Evolutionary conservation across 148 eudicot genomes (phyloP).

Genomic region (Rhododendron molle): DNA sequence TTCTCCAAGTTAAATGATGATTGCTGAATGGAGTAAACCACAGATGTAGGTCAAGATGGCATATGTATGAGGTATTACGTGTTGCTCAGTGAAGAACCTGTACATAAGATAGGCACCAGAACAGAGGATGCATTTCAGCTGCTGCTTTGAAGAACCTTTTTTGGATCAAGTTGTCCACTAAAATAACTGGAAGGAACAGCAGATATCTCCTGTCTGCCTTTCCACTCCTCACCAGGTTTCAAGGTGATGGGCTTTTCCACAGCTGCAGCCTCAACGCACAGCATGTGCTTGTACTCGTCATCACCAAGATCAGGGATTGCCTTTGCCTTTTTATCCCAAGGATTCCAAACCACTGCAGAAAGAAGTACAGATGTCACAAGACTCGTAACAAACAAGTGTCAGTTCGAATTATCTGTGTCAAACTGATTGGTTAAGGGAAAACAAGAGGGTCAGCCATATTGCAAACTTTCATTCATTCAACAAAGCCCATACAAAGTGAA

Average conservation of each 20-base stretch:
- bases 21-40: slow-evolving; percentile 1
- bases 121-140: slow-evolving; percentile 19
- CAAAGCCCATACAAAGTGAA: neutral
- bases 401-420: neutral
- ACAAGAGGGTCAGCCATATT: neutral
- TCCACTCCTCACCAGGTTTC: slow-evolving; percentile 92
- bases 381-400: neutral
- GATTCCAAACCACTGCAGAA: slow-evolving; percentile 83
- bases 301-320: slow-evolving; percentile 79
- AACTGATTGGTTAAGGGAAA: neutral
- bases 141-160: slow-evolving; percentile 49
- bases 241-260: slow-evolving; percentile 74
- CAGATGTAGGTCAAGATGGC: neutral
- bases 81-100: slow-evolving; percentile 28
- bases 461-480: neutral
- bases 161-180: slow-evolving; percentile 86
- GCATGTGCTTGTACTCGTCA: slow-evolving; percentile 77
- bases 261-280: slow-evolving; percentile 87
- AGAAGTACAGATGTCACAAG: neutral
- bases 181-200: slow-evolving; percentile 82
- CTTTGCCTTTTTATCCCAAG: slow-evolving; percentile 92
- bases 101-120: slow-evolving; percentile 25
- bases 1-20: neutral
- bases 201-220: slow-evolving; percentile 68
- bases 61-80: neutral